Base-by-base conservation (phyloP, 164 flowering plant genomes). In the Akebia trifoliata region DNA sequence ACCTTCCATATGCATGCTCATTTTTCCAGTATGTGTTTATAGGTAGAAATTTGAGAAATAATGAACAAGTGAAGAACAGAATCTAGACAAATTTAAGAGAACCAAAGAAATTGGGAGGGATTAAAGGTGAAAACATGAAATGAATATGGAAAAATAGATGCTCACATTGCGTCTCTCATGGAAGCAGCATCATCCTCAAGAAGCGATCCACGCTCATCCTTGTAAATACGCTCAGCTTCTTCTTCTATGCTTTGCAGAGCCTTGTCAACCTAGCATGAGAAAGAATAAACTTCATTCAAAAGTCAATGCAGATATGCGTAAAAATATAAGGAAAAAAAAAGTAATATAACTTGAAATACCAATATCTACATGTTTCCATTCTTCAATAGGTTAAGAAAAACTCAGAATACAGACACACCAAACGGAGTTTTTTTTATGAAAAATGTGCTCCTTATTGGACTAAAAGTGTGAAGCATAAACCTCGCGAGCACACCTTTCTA, bases 151-250 rank as follows among this genome's bases (percentile, higher is more conserved):
- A 29, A 38, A 46, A 20, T 40, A 22, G 22, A 25, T 20, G 63
- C 90, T 74, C 46, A 94, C 99, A 94, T 94, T 26, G 96, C 91
- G 80, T 94, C 99, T 70, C 99, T 78, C 10, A 86, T 82, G 29
- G 95, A 81, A 47, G 96, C 96, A 71, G 90, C 96, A 50, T 93
- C 97, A 60, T 90, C 97, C 58, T 84, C 96, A 62, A 90, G 84
- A 70, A 87, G 82, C 59, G 82, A 56, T 42, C 75, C 81, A 54
- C 79, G 81, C 72, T 87, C 99, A 70, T 87, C 96, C 78, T 85
- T 90, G 90, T 84, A 94, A 37, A 94, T 77, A 35, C 82, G 78
- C 65, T 90, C 93, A 61, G 97, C 96, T 72, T 93, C 97, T 70
- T 78, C 96, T 76, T 93, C 99, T 44, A 90, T 71, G 61, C 99